Conservation (phyloP, 768 basidiomycete genomes). For the Russula olivacea region DNA sequence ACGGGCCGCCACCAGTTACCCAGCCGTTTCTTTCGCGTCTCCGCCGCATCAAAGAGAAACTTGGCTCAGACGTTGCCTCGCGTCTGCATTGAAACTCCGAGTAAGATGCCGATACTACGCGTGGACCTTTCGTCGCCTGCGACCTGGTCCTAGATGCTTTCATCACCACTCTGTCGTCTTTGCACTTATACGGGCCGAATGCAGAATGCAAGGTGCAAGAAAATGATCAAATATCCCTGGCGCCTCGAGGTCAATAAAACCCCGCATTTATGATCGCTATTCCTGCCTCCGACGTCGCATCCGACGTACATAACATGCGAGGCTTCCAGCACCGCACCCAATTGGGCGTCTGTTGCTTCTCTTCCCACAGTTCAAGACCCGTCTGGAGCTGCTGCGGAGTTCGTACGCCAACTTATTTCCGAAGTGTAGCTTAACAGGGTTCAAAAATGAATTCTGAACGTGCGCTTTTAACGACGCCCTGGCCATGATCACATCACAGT, state of each 20-base stretch:
- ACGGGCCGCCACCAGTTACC: not conserved
- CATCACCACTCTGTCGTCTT: conserved; percentile 5
- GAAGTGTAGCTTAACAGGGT: not conserved
- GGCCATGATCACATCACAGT: conserved; percentile 15
- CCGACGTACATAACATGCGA: conserved; percentile 19
- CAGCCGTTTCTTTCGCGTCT: not conserved
- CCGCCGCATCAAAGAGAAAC: conserved; percentile 10
- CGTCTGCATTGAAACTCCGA: conserved; percentile 21
- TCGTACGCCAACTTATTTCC: conserved; percentile 15
- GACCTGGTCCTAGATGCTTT: not conserved
- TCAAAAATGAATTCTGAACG: conserved; percentile 9
- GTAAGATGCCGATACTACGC: conserved; percentile 8
- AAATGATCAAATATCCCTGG: conserved; percentile 16
- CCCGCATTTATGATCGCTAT: conserved; percentile 23
- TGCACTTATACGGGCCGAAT: conserved; percentile 13
- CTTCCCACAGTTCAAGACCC: conserved; percentile 9
- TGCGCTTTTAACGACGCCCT: conserved; percentile 4
- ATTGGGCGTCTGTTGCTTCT: conserved; percentile 12
- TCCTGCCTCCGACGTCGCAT: conserved; percentile 21
- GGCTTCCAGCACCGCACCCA: conserved; percentile 11
- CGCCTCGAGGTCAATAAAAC: conserved; percentile 20
- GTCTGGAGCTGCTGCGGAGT: conserved; percentile 10
- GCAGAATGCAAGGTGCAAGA: conserved; percentile 18
- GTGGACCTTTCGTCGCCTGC: conserved; percentile 9
- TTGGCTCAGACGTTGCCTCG: conserved; percentile 8